These are phyloP conservation scores for Pseudozyma thailandica DNA, from an alignment of 1,284 basidiomycete genomes.

Conservation along the genomic window DNA sequence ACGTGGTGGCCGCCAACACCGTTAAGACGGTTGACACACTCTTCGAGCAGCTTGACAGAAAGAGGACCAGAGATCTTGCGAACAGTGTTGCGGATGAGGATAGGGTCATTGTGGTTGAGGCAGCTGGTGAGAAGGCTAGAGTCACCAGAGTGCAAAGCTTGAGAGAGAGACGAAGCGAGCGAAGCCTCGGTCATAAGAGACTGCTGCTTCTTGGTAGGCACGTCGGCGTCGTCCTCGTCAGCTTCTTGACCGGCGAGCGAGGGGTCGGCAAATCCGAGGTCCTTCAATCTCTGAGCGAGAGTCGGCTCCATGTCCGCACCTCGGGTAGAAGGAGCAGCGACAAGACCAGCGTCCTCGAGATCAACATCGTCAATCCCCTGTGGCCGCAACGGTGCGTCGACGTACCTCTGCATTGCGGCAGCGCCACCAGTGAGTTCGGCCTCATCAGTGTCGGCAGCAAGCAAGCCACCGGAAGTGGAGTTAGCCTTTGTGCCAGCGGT, in stretches of 20 bases:
- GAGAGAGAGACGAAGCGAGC: slow-evolving; percentile 90
- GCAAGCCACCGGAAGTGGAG: slow-evolving; percentile 10
- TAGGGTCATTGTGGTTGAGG: slow-evolving; percentile 81
- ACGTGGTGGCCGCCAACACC: slow-evolving; percentile 74
- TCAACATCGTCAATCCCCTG: slow-evolving; percentile 41
- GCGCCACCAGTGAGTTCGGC: slow-evolving; percentile 43
- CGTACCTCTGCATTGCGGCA: slow-evolving; percentile 50
- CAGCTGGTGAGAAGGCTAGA: slow-evolving; percentile 87
- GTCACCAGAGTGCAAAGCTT: slow-evolving; percentile 95
- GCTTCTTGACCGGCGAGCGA: slow-evolving; percentile 33
- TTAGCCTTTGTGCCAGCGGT: slow-evolving; percentile 12
- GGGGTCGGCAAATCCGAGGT: slow-evolving; percentile 47
- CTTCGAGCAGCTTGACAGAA: slow-evolving; percentile 84
- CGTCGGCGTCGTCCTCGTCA: slow-evolving; percentile 38
- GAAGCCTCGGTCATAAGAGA: slow-evolving; percentile 80
- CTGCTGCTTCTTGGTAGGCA: slow-evolving; percentile 32
- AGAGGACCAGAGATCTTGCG: slow-evolving; percentile 87
- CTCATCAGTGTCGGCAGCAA: slow-evolving; percentile 31
- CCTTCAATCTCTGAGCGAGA: slow-evolving; percentile 56
- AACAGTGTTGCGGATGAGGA: slow-evolving; percentile 87
- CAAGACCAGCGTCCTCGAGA: slow-evolving; percentile 33
- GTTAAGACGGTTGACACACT: slow-evolving; percentile 88
- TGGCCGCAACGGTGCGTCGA: slow-evolving; percentile 41
- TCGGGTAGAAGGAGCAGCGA: slow-evolving; percentile 9
- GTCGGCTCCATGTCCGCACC: slow-evolving; percentile 47